Evolutionary conservation across 345 rosid genomes (phyloP).

Genomic region (Anacardium occidentale): DNA sequence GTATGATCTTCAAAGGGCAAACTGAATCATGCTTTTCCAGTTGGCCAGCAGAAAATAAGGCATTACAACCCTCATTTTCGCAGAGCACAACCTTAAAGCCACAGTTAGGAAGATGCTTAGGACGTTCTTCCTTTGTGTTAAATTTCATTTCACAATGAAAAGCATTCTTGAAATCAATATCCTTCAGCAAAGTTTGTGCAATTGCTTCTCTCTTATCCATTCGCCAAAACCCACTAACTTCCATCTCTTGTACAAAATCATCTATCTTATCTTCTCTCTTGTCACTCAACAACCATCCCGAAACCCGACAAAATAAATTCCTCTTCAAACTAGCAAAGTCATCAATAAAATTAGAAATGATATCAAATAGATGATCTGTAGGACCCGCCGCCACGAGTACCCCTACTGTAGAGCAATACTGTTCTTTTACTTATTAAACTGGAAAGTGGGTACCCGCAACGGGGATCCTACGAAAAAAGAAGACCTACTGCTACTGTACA

Average conservation of each 20-base stretch:
- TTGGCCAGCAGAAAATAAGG: constrained; percentile 48
- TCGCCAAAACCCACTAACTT: constrained; percentile 73
- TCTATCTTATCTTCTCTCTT: constrained; percentile 90
- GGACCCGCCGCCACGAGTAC: too few relatives aligned
- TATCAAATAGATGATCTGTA: too few relatives aligned
- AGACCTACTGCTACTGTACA: too few relatives aligned
- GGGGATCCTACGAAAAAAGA: too few relatives aligned
- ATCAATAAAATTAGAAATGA: too few relatives aligned
- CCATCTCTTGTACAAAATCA: constrained; percentile 87
- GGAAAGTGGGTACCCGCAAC: too few relatives aligned
- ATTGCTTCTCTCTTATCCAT: too few relatives aligned
- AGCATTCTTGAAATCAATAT: constrained; percentile 65
- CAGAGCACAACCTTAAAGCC: constrained; percentile 64
- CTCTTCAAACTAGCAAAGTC: too few relatives aligned
- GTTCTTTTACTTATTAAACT: too few relatives aligned
- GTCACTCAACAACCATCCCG: too few relatives aligned
- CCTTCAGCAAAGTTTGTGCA: constrained; percentile 57
- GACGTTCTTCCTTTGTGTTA: constrained; percentile 47
- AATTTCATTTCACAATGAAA: constrained; percentile 72
- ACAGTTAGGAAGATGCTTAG: constrained; percentile 44
- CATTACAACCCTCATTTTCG: constrained; percentile 62
- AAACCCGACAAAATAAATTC: too few relatives aligned
- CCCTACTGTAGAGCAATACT: too few relatives aligned
- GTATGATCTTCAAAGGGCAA: constrained; percentile 87
- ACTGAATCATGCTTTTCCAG: constrained; percentile 60